Base-by-base conservation (phyloP, 2,329 filamentous ascomycete genomes). In the Hymenoscyphus infarciens region DNA sequence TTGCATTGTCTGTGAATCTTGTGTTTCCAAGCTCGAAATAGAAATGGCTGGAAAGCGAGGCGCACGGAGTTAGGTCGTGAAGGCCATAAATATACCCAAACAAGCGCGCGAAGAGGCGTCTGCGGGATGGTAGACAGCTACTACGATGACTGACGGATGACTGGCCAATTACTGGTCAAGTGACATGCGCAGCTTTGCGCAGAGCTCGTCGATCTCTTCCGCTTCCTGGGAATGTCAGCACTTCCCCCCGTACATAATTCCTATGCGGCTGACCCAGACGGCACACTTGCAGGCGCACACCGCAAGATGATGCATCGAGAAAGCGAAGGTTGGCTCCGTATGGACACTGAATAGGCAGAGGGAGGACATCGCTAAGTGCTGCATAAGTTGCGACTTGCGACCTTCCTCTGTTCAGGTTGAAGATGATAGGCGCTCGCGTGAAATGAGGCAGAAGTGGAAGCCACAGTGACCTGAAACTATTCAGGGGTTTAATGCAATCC, bases 11-110 rank as follows among this genome's bases (percentile, higher is more conserved):
- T 49, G 42, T 35, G 42, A 49, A 22, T 22, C 19, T 22, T 49
- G 42, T 49, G n/a, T 49, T 22, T 49, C 42, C 42, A 49, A 49
- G n/a, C 42, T 49, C 0, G 42, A 49, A 25, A 49, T 49, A 49
- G 16, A 19, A 49, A 22, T 22, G 2, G 25, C 25, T 27, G 25
- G 25, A n/a, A 42, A 42, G 3, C 29, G 29, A 42, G 39, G 39
- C 39, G 39, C 39, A 42, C 39, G 16, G 10, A 49, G n/a, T 49
- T 22, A 49, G 42, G 42, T 15, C 42, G 16, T 25, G 25, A 49
- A 49, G 19, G 42, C 42, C 42, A 49, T 49, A 49, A 49, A 49
- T 49, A 49, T 49, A 49, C 42, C 22, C 42, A 49, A 49, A 49
- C 42, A 49, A 22, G 42, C 42, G 42, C 42, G 42, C 42, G 42